Evolutionary conservation across 2,329 filamentous ascomycete genomes (phyloP), one percentile per base, ranked within the genome.

Genomic region (Diaporthe citri): DNA sequence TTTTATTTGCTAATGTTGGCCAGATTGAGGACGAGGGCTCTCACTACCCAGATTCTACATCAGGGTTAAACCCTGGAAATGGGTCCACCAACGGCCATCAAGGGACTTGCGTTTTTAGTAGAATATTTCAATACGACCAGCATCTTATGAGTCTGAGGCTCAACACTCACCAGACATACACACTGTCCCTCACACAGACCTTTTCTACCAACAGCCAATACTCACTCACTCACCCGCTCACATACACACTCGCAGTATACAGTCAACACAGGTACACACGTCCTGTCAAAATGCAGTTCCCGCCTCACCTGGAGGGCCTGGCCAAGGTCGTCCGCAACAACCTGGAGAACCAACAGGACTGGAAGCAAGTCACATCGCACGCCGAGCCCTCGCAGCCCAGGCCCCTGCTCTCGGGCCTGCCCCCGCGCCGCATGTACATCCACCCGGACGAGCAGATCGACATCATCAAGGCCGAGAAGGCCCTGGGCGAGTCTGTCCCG

Each of bases 371-470:
- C 60, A 83, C 87, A 66, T 80, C 91, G 28, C 88, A 93, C 82
- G 87, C 83, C 2, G 82, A 85, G 72, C 84, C 87, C 4, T 80
- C 82, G 55, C 86, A 91, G 13, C 85, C 89, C 1, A 89, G 94
- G 28, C 91, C 92, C 8, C 82, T 96, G 71, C 87, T 97, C 74
- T 92, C 91, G 31, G 94, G 94, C 36, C 84, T 96, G 4, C 94
- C 94, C 2, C 93, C 94, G 0, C 88, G 90, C 59, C 90, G 92
- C 60, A 87, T 95, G 56, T 96, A 97, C 83, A 87, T 94, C 70
- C 94, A 97, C 80, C 94, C 94, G 2, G 94, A 97, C 82, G 94
- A 96, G 84, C 94, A 96, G 84, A 91, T 94, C 77, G 91, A 90
- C 77, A 88, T 93, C 73, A 87, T 96, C 73, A 92, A 92, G 78